These are phyloP conservation scores for Diaporthe sp. DNA, from an alignment of 2,329 filamentous ascomycete species.

Conservation along the genomic window DNA sequence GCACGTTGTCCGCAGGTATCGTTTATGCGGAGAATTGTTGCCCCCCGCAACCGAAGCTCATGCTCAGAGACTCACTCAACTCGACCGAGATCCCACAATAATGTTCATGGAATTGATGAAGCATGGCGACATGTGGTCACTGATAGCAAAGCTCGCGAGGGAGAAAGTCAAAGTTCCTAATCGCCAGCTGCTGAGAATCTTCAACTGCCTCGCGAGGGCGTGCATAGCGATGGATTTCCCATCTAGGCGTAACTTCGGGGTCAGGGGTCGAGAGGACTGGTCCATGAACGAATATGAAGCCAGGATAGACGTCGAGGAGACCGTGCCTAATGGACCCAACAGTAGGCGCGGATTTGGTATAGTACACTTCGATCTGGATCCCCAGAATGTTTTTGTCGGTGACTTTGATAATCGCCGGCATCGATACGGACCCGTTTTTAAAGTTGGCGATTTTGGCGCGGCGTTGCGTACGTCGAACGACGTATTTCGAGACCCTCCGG, in stretches of 20 bases:
- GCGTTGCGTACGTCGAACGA: background rate
- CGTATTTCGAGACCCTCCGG: background rate
- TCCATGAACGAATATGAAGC: background rate
- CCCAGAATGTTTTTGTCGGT: slow-evolving; percentile 25
- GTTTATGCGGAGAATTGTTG: background rate
- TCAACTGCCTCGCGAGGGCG: slow-evolving; percentile 22
- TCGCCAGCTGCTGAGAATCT: background rate
- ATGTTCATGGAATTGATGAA: slow-evolving; percentile 9
- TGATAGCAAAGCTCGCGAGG: background rate
- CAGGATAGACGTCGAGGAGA: background rate
- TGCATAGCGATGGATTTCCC: slow-evolving; percentile 33
- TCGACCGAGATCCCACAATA: background rate
- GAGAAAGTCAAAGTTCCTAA: background rate
- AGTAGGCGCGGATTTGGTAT: background rate
- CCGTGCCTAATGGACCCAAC: background rate
- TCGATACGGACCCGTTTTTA: slow-evolving; percentile 7
- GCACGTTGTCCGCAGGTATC: slow-evolving; percentile 4
- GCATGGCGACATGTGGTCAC: slow-evolving; percentile 13
- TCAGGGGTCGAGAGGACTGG: background rate
- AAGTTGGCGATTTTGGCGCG: slow-evolving; percentile 15
- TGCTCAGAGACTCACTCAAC: background rate
- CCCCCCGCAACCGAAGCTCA: background rate
- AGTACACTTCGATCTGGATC: slow-evolving; percentile 33
- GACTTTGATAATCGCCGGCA: background rate
- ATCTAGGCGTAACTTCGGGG: background rate